These are phyloP conservation scores for Isoetes taiwanensis DNA, from an alignment of 75 land plant species.

Conservation along the genomic window DNA sequence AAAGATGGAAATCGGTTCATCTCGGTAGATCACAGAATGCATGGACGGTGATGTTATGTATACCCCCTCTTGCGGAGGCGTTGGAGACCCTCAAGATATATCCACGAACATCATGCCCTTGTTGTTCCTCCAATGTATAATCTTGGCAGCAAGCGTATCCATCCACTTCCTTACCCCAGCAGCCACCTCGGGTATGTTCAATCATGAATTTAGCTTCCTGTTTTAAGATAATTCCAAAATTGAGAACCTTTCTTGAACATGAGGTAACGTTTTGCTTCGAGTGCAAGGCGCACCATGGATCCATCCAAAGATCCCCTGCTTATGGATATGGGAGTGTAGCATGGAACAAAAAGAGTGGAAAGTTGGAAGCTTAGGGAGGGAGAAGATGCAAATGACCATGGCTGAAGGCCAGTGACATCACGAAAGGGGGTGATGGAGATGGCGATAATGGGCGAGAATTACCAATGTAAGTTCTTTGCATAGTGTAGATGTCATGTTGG, in stretches of 20 bases:
- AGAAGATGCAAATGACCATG: neutral
- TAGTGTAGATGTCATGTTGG: neutral
- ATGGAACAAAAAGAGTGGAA: conserved; percentile 3
- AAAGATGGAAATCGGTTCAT: conserved; percentile 41
- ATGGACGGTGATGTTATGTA: too few relatives aligned
- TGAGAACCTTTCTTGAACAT: neutral
- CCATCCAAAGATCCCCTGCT: conserved; percentile 3
- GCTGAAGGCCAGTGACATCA: neutral
- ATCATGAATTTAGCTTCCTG: too few relatives aligned
- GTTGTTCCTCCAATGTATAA: neutral
- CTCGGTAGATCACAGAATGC: too few relatives aligned
- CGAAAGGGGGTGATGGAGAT: neutral
- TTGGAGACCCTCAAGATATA: too few relatives aligned
- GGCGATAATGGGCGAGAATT: neutral
- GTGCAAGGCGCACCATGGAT: neutral
- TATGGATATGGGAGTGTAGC: conserved; percentile 6
- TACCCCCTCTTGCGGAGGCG: too few relatives aligned
- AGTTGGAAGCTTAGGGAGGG: conserved; percentile 2
- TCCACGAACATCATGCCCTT: conserved; percentile 2
- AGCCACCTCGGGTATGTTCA: neutral
- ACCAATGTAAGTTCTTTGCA: conserved; percentile 1
- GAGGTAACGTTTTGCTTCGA: neutral
- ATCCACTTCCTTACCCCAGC: neutral
- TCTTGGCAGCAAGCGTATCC: neutral
- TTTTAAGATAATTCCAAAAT: neutral